phyloP scores from a whole-genome alignment of 2,329 filamentous ascomycete genomes.

The Colletotrichum sp. region DNA sequence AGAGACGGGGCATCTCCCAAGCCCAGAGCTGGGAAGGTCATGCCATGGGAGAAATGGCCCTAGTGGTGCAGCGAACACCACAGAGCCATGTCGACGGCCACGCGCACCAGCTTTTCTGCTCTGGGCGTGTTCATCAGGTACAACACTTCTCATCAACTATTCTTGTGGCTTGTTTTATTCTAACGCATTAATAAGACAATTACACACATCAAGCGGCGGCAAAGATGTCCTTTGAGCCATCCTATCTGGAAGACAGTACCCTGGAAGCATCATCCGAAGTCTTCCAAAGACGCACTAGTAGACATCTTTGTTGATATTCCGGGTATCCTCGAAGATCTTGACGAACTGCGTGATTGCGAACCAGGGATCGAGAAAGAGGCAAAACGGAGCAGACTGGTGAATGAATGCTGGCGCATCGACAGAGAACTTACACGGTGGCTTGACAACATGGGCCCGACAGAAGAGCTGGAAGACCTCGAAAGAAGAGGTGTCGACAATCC shows the following conservation, averaged over 20 bases:
- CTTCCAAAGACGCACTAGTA: constrained; percentile 32
- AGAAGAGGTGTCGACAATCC: not conserved
- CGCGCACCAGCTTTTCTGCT: constrained; percentile 25
- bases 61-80: constrained; percentile 8
- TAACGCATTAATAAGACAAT: not conserved
- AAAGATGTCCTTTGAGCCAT: constrained; percentile 29
- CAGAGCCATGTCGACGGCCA: constrained; percentile 9
- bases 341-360: constrained; percentile 26
- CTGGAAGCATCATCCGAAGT: constrained; percentile 32
- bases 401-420: constrained; percentile 21
- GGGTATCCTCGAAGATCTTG: constrained; percentile 29
- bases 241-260: constrained; percentile 37
- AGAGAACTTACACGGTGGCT: constrained; percentile 11
- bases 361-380: not conserved
- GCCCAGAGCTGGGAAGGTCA: constrained; percentile 24
- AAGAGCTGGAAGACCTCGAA: not conserved
- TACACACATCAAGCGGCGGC: constrained; percentile 21
- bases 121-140: constrained; percentile 27
- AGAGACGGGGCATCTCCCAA: constrained; percentile 12
- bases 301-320: constrained; percentile 35
- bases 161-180: not conserved
- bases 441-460: not conserved
- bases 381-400: not conserved
- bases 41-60: constrained; percentile 14
- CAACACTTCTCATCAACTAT: not conserved